These are phyloP conservation scores for Eucalyptus grandis DNA, from an alignment of 345 rosid species.

Conservation along the genomic window DNA sequence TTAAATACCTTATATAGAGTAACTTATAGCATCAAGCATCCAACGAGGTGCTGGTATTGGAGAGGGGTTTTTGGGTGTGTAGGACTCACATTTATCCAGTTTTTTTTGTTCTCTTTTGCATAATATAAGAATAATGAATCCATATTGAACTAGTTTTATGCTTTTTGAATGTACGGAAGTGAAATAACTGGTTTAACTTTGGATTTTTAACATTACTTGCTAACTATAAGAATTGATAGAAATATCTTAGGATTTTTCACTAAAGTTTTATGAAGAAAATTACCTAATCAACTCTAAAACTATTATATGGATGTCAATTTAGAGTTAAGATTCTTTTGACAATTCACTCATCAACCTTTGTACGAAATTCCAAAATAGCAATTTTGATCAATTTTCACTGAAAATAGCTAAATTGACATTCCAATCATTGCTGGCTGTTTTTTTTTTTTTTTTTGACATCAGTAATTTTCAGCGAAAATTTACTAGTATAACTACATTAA, in stretches of 20 bases:
- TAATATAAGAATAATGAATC: background rate
- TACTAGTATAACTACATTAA: background rate
- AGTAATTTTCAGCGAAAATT: background rate
- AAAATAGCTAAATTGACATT: no score
- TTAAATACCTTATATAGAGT: background rate
- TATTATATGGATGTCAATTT: background rate
- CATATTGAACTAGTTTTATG: background rate
- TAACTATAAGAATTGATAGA: background rate
- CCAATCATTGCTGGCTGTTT: background rate
- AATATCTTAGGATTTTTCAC: background rate
- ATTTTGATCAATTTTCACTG: background rate
- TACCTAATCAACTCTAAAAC: background rate
- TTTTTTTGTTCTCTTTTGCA: background rate
- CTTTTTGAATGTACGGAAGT: background rate
- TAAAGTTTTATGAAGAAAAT: background rate
- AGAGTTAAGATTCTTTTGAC: background rate
- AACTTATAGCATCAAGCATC: background rate
- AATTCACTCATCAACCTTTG: background rate
- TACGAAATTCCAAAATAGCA: background rate
- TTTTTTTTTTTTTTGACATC: no score
- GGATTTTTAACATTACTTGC: background rate
- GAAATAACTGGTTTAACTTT: background rate
- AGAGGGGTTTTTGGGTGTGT: background rate
- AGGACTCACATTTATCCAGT: background rate
- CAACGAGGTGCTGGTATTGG: background rate